A percentile compares a stretch with the other conserved stretches of the same genome.
Evolutionary conservation across 352 stramenopile species (phyloP).

Genomic region (Phytophthora hybrid): DNA sequence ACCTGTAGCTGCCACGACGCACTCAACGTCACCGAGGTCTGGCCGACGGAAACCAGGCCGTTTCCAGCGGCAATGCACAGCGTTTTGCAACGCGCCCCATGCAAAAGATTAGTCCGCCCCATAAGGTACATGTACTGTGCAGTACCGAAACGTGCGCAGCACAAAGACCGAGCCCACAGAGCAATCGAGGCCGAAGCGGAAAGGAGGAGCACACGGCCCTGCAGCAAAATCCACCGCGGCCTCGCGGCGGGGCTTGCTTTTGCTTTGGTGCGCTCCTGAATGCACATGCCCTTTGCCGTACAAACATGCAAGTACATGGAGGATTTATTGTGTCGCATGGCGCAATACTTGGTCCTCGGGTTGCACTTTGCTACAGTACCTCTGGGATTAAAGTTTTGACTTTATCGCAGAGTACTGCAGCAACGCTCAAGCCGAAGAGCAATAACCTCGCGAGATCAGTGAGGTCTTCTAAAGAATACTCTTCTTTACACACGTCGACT

Average conservation of each 20-base stretch:
- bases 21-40: slow-evolving; percentile 9
- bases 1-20: slow-evolving; percentile 5
- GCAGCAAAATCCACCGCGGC: slow-evolving; percentile 3
- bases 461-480: no score
- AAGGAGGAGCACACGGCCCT: background rate
- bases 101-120: slow-evolving; percentile 16
- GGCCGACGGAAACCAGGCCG: background rate
- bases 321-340: no score
- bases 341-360: no score
- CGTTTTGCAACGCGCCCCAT: slow-evolving; percentile 3
- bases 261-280: background rate
- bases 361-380: no score
- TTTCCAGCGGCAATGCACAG: background rate
- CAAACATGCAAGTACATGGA: no score
- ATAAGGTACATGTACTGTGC: background rate
- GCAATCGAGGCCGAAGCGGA: background rate
- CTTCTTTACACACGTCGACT: no score
- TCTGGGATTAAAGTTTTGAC: no score
- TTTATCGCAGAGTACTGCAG: no score
- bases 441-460: no score
- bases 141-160: background rate
- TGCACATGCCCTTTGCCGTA: background rate
- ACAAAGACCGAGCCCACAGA: slow-evolving; percentile 4
- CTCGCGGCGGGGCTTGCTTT: background rate
- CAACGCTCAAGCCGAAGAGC: no score